phyloP scores from a whole-genome alignment of 192 early-diverging fungal genomes.

The Chytriomyces hyalinus region DNA sequence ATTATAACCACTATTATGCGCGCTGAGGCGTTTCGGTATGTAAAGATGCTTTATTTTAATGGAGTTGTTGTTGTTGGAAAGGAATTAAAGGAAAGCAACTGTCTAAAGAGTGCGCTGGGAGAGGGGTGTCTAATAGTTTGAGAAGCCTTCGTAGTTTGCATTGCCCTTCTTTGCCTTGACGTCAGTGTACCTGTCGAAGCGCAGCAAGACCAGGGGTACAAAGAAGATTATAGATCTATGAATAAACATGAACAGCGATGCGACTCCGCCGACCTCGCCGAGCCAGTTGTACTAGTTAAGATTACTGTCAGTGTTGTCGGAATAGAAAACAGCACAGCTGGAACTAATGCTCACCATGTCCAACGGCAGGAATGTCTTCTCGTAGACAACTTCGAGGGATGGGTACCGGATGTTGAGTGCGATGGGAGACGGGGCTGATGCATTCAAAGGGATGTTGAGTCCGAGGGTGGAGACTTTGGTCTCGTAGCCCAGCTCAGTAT shows the following conservation, averaged over 20 bases:
- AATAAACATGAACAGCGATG: slow-evolving; percentile 45
- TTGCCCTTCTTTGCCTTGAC: slow-evolving; percentile 37
- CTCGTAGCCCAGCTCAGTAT: slow-evolving; percentile 40
- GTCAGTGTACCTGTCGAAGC: slow-evolving; percentile 44
- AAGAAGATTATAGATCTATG: slow-evolving; percentile 37
- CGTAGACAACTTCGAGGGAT: slow-evolving; percentile 49
- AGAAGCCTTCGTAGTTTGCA: slow-evolving; percentile 43
- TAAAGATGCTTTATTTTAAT: neutral
- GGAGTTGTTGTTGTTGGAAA: neutral
- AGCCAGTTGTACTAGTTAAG: slow-evolving; percentile 54
- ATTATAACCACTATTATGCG: neutral
- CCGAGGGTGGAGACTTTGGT: slow-evolving; percentile 43
- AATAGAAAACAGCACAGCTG: too few relatives aligned
- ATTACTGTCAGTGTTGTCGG: slow-evolving; percentile 4
- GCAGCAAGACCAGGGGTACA: slow-evolving; percentile 37
- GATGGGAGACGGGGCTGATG: slow-evolving; percentile 23
- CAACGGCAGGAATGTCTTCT: slow-evolving; percentile 48
- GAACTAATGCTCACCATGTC: slow-evolving; percentile 48
- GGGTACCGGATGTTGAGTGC: slow-evolving; percentile 50
- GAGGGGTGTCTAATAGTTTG: slow-evolving; percentile 34
- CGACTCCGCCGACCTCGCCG: slow-evolving; percentile 52
- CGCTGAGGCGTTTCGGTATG: neutral
- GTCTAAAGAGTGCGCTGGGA: neutral
- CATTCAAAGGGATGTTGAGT: slow-evolving; percentile 25
- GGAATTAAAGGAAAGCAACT: neutral